Evolutionary conservation across 768 basidiomycete species (phyloP).

Genomic region (Cystobasidium tubakii): DNA sequence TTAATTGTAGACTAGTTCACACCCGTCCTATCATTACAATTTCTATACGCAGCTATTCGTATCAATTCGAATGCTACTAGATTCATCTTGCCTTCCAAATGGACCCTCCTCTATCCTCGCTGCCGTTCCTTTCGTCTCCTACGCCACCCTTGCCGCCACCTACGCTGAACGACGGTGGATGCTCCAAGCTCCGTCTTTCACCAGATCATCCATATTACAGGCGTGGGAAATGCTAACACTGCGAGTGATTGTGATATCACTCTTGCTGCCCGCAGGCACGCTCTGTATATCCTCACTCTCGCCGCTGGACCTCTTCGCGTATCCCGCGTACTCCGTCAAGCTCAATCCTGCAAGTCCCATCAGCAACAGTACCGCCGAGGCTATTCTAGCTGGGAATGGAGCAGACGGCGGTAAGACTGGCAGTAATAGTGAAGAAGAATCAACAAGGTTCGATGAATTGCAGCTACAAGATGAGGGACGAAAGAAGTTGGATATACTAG

Average conservation of each 20-base stretch:
- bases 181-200: not conserved
- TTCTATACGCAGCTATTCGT: too few species aligned
- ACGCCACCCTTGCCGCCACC: not conserved
- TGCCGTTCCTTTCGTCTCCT: not conserved
- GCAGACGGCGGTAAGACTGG: not conserved
- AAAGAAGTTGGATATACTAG: not conserved
- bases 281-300: constrained; percentile 41
- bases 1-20: not conserved
- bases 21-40: not conserved
- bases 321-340: constrained; percentile 39
- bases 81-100: not conserved
- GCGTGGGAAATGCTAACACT: not conserved
- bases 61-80: too few species aligned
- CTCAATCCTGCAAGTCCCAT: constrained; percentile 28
- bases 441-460: not conserved
- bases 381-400: constrained; percentile 30
- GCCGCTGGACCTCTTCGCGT: constrained; percentile 44
- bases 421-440: not conserved
- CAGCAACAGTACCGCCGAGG: constrained; percentile 38
- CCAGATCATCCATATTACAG: not conserved
- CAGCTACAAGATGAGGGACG: not conserved
- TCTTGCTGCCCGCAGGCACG: constrained; percentile 5
- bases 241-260: not conserved
- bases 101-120: not conserved
- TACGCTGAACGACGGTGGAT: not conserved